Base-by-base conservation (phyloP, 257 asterid species). In the Craterostigma plantagineum region DNA sequence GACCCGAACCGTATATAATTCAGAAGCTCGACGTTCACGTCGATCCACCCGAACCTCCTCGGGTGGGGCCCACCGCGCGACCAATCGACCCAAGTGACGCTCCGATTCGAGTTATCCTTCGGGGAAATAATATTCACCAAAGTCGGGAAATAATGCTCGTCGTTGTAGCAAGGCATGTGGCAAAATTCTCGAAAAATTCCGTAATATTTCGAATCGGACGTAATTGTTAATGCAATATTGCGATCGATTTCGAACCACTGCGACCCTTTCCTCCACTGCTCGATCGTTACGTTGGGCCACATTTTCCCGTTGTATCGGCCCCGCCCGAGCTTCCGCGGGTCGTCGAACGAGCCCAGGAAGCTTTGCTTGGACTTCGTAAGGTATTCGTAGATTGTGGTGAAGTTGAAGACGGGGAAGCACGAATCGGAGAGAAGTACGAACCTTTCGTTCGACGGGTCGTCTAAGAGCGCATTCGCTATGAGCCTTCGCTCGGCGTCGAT, bases 211-310 rank as follows among this genome's bases (percentile, higher is more conserved):
- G 81, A 54, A 46, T 90, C 98, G 4, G 81, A 63, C 11, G 83
- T 68, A 34, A 83, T 46, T 46, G 57, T 45, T 57, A 82, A 35
- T 5, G 99, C 99, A 42, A 90, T 40, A 23, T 51, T 34, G 0
- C 98, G 92, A n/a, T 73, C 76, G 55, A 83, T 65, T 67, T 90
- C 99, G 7, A 90, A 83, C 99, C 99, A 90, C 11, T 83, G 92
- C 0, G 99, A 90, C 10, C 99, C 99, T 74, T 90, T 90, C 45
- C 92, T 67, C 99, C 99, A 90, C 11, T 90, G 87, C 18, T 60
- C 35, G 35, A 73, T 84, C 10, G 16, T 57, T 42, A 90, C 62
- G 41, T 75, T 52, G 7, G 99, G 95, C 33, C 34, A 27, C 95
- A 90, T 90, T 46, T 72, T 59, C 11, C 75, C 73, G 64, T 56